These are phyloP conservation scores for Nothopassalora personata DNA, from an alignment of 2,329 filamentous ascomycete genomes.

Conservation along the genomic window DNA sequence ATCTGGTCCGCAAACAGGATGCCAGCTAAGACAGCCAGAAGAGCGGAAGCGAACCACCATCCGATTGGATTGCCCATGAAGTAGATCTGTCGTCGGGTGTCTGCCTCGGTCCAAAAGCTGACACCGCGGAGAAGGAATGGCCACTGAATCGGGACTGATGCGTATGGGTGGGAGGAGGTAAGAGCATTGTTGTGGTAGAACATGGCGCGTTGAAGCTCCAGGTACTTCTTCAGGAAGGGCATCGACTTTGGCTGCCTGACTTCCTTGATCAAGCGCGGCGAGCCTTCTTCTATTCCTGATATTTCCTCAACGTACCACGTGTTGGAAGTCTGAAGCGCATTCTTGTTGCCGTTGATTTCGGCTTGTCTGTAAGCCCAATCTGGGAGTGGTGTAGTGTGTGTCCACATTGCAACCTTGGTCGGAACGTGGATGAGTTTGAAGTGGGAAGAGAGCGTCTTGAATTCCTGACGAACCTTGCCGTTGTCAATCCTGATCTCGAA, in stretches of 20 bases:
- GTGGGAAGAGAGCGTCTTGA: slow-evolving; percentile 84
- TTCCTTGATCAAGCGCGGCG: slow-evolving; percentile 68
- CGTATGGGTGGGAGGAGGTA: slow-evolving; percentile 93
- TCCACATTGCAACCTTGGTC: slow-evolving; percentile 99
- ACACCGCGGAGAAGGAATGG: slow-evolving; percentile 95
- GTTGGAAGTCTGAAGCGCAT: slow-evolving; percentile 81
- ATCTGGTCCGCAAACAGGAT: slow-evolving; percentile 91
- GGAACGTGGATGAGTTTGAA: slow-evolving; percentile 95
- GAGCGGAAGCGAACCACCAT: slow-evolving; percentile 92
- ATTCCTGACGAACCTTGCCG: slow-evolving; percentile 73
- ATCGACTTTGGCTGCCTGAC: slow-evolving; percentile 74
- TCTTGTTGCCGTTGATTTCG: slow-evolving; percentile 99
- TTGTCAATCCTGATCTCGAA: slow-evolving; percentile 90
- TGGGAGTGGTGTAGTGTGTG: slow-evolving; percentile 86
- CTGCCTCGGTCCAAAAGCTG: slow-evolving; percentile 98
- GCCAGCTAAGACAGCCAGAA: slow-evolving; percentile 88
- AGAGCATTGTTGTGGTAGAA: slow-evolving; percentile 99
- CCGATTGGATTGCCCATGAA: slow-evolving; percentile 95
- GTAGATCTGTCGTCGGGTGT: slow-evolving; percentile 94
- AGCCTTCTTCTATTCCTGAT: slow-evolving; percentile 67
- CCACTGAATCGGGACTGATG: slow-evolving; percentile 94
- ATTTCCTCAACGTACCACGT: slow-evolving; percentile 93
- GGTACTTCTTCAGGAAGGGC: slow-evolving; percentile 88
- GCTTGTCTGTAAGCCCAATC: slow-evolving; percentile 97
- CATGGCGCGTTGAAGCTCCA: slow-evolving; percentile 95